phyloP scores from a whole-genome alignment of 169 alveolate genomes.

The Babesia gibsoni region DNA sequence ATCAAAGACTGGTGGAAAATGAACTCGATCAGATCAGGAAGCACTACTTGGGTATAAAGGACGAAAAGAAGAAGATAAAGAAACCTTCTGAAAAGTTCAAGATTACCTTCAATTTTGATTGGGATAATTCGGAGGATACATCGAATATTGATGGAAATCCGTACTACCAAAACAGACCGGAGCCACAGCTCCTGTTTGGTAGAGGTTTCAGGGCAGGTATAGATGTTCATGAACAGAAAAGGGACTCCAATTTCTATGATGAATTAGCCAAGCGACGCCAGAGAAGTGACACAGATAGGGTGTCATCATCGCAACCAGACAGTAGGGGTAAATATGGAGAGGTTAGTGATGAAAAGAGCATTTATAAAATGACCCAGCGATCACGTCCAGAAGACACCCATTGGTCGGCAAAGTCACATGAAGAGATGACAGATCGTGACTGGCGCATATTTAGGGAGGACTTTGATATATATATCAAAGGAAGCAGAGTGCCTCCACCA shows the following conservation, averaged over 20 bases:
- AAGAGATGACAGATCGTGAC: conserved; percentile 91
- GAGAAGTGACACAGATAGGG: neutral
- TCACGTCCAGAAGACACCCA: conserved; percentile 61
- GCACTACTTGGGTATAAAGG: conserved; percentile 85
- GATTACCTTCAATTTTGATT: conserved; percentile 82
- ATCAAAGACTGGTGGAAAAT: conserved; percentile 69
- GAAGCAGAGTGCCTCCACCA: conserved; percentile 91
- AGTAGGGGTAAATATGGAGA: neutral
- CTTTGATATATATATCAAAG: conserved; percentile 86
- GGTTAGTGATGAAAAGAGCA: neutral
- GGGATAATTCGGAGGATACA: conserved; percentile 89
- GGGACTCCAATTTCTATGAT: conserved; percentile 77
- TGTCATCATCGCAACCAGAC: neutral
- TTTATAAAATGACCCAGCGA: neutral
- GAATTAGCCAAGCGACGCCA: conserved; percentile 70
- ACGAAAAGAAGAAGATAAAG: conserved; percentile 80
- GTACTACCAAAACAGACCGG: conserved; percentile 81
- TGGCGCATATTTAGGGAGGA: conserved; percentile 96
- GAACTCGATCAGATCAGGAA: conserved; percentile 84
- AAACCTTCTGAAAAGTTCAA: conserved; percentile 91
- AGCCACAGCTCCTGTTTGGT: conserved; percentile 88
- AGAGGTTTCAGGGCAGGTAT: conserved; percentile 86
- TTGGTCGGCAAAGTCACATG: conserved; percentile 83
- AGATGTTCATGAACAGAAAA: conserved; percentile 78
- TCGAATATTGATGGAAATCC: conserved; percentile 83